Evolutionary conservation across 1,284 basidiomycete species (phyloP).

Genomic region (Leccinum subspadiceum): DNA sequence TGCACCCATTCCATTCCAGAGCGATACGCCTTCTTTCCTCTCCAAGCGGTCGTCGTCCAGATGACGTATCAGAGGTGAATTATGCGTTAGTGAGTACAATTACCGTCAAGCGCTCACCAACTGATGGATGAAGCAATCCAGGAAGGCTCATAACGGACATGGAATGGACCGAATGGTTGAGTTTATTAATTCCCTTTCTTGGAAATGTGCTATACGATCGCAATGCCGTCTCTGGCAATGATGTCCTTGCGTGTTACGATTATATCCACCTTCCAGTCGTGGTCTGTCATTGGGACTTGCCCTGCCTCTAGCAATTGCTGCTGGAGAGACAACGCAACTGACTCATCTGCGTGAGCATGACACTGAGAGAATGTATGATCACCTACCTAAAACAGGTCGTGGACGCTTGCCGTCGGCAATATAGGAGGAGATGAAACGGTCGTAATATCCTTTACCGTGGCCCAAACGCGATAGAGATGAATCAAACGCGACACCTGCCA

Average conservation of each 20-base stretch:
- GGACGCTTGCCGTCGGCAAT: conserved; percentile 36
- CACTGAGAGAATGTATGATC: conserved; percentile 9
- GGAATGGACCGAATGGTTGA: not conserved
- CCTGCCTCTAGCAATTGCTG: conserved; percentile 61
- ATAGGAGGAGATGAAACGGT: conserved; percentile 65
- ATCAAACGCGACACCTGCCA: conserved; percentile 74
- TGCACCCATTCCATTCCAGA: conserved; percentile 23
- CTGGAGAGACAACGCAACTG: conserved; percentile 63
- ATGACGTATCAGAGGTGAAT: conserved; percentile 19
- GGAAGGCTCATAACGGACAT: conserved; percentile 26
- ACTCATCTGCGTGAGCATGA: conserved; percentile 13
- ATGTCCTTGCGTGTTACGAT: conserved; percentile 56
- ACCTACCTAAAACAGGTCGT: conserved; percentile 54
- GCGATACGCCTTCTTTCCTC: conserved; percentile 32
- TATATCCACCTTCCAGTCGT: conserved; percentile 69
- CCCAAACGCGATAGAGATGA: conserved; percentile 66
- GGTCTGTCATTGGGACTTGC: conserved; percentile 53
- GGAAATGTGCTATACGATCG: conserved; percentile 17
- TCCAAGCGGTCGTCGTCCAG: conserved; percentile 21
- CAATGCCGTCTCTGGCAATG: conserved; percentile 19
- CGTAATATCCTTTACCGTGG: conserved; percentile 81
- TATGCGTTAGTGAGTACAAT: conserved; percentile 30
- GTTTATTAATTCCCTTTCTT: not conserved
- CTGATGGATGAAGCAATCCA: conserved; percentile 11
- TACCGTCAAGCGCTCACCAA: conserved; percentile 18